These are phyloP conservation scores for Lachnellula subtilissima DNA, from an alignment of 2,329 filamentous ascomycete genomes.

Conservation along the genomic window DNA sequence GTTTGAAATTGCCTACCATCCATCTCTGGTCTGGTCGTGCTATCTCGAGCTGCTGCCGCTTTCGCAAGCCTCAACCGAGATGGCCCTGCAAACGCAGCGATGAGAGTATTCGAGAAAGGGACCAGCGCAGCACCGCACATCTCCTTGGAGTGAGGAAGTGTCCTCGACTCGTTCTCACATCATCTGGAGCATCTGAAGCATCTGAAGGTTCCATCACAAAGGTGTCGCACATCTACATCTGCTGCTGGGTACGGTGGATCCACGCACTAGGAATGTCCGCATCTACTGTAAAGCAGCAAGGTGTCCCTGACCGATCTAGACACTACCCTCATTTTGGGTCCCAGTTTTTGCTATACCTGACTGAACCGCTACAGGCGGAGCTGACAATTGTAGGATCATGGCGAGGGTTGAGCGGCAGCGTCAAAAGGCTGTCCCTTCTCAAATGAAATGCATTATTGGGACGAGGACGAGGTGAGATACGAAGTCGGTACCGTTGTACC, in stretches of 20 bases:
- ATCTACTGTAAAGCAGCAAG: conserved; percentile 19
- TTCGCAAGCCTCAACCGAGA: conserved; percentile 13
- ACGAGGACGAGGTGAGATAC: not conserved
- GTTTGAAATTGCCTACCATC: conserved; percentile 2
- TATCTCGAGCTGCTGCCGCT: conserved; percentile 11
- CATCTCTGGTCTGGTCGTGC: not conserved
- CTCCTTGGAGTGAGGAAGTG: not conserved
- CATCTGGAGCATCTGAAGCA: conserved; percentile 2
- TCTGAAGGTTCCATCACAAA: not conserved
- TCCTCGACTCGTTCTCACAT: conserved; percentile 3
- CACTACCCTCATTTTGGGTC: not conserved
- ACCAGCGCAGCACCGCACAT: conserved; percentile 7
- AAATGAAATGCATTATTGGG: no score
- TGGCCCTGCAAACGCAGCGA: conserved; percentile 13
- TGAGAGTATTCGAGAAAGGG: conserved; percentile 4
- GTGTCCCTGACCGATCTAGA: conserved; percentile 15
- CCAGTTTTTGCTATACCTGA: conserved; percentile 13
- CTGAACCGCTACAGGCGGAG: not conserved
- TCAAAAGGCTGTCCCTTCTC: not conserved
- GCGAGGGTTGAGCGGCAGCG: not conserved
- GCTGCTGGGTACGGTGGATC: not conserved
- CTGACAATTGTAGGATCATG: not conserved
- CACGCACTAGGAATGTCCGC: not conserved
- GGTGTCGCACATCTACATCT: conserved; percentile 7
- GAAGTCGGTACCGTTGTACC: not conserved